phyloP scores from a whole-genome alignment of 129 eudicot species.

The Artemisia annua region DNA sequence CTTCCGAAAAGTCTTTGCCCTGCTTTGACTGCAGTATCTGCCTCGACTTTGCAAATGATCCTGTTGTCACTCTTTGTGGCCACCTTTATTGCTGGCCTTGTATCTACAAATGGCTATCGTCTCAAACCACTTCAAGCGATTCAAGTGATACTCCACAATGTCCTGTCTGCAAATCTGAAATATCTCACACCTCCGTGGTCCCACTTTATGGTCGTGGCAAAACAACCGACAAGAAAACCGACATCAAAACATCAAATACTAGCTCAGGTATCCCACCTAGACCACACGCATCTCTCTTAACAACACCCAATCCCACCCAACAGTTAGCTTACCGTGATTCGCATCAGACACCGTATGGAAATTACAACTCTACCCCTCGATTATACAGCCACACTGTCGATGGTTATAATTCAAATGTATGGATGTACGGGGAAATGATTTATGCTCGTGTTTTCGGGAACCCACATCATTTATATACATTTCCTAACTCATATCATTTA shows the following conservation, averaged over 20 bases:
- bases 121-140: conserved; percentile 43
- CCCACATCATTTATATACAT: conserved; percentile 41
- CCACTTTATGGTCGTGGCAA: conserved; percentile 91
- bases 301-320: conserved; percentile 37
- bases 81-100: conserved; percentile 99
- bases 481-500: conserved; percentile 56
- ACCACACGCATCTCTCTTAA: conserved; percentile 53
- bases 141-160: conserved; percentile 66
- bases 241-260: conserved; percentile 36
- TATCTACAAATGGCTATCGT: conserved; percentile 81
- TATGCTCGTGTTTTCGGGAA: conserved; percentile 65
- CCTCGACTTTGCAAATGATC: conserved; percentile 76
- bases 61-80: conserved; percentile 92
- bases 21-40: conserved; percentile 96
- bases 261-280: conserved; percentile 56
- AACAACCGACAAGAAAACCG: conserved; percentile 42
- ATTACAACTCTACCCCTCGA: conserved; percentile 27
- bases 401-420: conserved; percentile 30
- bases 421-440: conserved; percentile 68
- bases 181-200: conserved; percentile 67
- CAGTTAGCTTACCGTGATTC: conserved; percentile 37
- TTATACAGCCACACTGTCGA: conserved; percentile 27
- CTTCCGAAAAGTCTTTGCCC: conserved; percentile 38
- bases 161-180: conserved; percentile 86
- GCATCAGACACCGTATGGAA: conserved; percentile 30